A percentile compares a stretch with the other conserved stretches of the same genome.
Evolutionary conservation across 768 basidiomycete genomes (phyloP).

Genomic region (Megacollybia marginata): DNA sequence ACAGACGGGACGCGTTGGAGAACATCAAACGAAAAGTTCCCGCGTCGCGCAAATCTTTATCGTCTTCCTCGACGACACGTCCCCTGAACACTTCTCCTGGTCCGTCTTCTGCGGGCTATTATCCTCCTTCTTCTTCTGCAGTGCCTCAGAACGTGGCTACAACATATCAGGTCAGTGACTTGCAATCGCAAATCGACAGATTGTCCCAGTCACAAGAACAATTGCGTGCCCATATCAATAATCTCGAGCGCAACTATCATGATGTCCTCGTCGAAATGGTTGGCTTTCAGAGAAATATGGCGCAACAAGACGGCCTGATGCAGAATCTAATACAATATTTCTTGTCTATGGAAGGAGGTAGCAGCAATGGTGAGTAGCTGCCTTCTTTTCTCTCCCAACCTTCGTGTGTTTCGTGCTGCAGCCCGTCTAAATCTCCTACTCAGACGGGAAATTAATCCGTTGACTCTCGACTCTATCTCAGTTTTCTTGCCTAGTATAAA

Average conservation of each 20-base stretch:
- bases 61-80: slow-evolving; percentile 15
- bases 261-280: slow-evolving; percentile 64
- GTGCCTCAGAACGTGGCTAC: not conserved
- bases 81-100: not conserved
- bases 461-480: too few relatives aligned
- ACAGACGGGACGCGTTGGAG: slow-evolving; percentile 45
- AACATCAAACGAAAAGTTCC: slow-evolving; percentile 57
- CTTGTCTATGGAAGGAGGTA: slow-evolving; percentile 48
- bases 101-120: not conserved
- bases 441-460: not conserved
- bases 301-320: slow-evolving; percentile 80
- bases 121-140: not conserved
- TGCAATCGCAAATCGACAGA: slow-evolving; percentile 44
- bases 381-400: slow-evolving; percentile 24
- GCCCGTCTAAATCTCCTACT: slow-evolving; percentile 11
- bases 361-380: slow-evolving; percentile 10
- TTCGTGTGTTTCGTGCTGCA: slow-evolving; percentile 17
- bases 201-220: slow-evolving; percentile 42
- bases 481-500: too few relatives aligned
- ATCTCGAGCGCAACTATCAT: slow-evolving; percentile 58
- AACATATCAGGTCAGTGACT: slow-evolving; percentile 3
- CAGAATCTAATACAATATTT: slow-evolving; percentile 78
- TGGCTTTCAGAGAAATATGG: slow-evolving; percentile 65
- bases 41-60: slow-evolving; percentile 36
- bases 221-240: slow-evolving; percentile 44